These are phyloP conservation scores for Maudiozyma humilis DNA, from an alignment of 1,139 yeast species.

Conservation along the genomic window DNA sequence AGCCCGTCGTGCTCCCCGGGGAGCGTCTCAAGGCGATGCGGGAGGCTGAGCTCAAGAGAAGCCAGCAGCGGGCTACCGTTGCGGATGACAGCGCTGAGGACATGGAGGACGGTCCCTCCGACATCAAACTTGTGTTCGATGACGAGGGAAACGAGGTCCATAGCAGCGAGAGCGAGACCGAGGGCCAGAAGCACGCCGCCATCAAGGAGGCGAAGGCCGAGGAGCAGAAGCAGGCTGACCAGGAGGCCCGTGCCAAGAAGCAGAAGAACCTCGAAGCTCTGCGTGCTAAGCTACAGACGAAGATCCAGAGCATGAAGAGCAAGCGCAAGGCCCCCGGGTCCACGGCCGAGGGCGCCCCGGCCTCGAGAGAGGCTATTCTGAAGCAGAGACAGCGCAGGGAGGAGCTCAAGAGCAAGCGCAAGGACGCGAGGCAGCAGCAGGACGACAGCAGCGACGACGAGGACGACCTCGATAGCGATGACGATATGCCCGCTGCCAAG, in stretches of 20 bases:
- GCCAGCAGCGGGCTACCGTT: conserved; percentile 2
- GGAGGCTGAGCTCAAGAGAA: conserved; percentile 5
- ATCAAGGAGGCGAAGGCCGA: conserved; percentile 29
- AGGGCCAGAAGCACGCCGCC: conserved; percentile 9
- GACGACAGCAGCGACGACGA: conserved; percentile 34
- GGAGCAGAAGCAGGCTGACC: conserved; percentile 33
- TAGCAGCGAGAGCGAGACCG: conserved; percentile 5
- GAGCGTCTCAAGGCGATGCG: conserved; percentile 16
- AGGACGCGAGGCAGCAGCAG: conserved; percentile 33
- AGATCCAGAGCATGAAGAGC: conserved; percentile 61
- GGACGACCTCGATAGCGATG: conserved; percentile 37
- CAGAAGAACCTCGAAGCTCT: conserved; percentile 55
- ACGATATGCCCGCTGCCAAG: conserved; percentile 33
- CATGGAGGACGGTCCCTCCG: conserved; percentile 19
- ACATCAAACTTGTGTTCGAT: conserved; percentile 49
- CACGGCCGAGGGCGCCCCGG: conserved; percentile 69
- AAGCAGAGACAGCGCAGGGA: conserved; percentile 46
- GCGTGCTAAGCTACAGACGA: conserved; percentile 62
- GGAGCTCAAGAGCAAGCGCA: conserved; percentile 27
- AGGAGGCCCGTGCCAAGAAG: conserved; percentile 42
- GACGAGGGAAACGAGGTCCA: conserved; percentile 64
- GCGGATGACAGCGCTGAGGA: conserved; percentile 11
- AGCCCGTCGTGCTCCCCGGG: conserved; percentile 53
- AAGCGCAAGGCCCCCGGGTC: conserved; percentile 91
- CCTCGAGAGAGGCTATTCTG: conserved; percentile 67